Base-by-base conservation (phyloP, 2,329 filamentous ascomycete genomes). In the Penicillium sp. region DNA sequence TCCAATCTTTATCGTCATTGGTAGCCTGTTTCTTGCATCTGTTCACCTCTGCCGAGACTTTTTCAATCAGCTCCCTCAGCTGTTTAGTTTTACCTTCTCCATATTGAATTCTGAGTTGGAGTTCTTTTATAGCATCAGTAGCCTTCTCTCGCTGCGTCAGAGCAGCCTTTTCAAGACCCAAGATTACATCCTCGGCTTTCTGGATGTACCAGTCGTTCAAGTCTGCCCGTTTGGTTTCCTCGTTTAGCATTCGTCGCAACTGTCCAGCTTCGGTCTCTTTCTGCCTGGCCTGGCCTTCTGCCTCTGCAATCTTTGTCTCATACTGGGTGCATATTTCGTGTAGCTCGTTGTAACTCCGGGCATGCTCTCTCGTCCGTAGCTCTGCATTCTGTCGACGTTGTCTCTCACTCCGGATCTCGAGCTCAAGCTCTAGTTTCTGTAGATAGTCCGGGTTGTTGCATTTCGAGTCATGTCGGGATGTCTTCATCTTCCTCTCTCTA, bases 351-450 rank as follows among this genome's bases (percentile, higher is more conserved):
- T 47, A 47, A 24, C n/a, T 19, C 16, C 8, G n/a, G 5, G n/a
- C 24, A 19, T 47, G n/a, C 16, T 47, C 45, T 31, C 10, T 19
- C 5, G 45, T 19, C 16, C 22, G 6, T 29, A 19, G 26, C 26
- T 47, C 24, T 19, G 45, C 45, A 19, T 21, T 11, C 8, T 47
- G n/a, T 5, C 45, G 45, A 14, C 45, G 45, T 14, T 31, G 8
- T 47, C n/a, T 19, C 27, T 35, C 47, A 26, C 19, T 49, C 16
- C 6, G 47, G 14, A 24, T 37, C 13, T 35, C 27, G 2, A 33
- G 27, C n/a, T 35, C 29, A 8, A 24, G n/a, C 21, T 35, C 71
- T 90, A 90, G 39, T 41, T 22, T 41, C 5, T 41, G 39, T 14
- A 41, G 21, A 41, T 41, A 41, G 19, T 22, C 19, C 3, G 39